A percentile compares a stretch with the other conserved stretches of the same genome.
phyloP scores from a whole-genome alignment of 2,329 filamentous ascomycete species.

The Fusarium tjaetaba region DNA sequence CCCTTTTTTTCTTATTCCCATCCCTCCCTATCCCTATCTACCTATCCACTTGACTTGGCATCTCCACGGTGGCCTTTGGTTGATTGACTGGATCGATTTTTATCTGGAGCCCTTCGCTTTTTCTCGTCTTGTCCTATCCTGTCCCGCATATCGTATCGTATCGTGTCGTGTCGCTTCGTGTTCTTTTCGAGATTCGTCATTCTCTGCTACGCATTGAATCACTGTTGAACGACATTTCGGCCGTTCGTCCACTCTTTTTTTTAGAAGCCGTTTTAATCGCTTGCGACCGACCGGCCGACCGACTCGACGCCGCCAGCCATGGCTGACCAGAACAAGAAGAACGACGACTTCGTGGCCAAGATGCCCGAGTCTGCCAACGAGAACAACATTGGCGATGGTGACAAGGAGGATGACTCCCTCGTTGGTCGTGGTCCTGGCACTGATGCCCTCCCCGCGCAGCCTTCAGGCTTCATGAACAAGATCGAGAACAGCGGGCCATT shows the following conservation, averaged over 20 bases:
- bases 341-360: conserved; percentile 36
- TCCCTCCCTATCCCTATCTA: conserved; percentile 4
- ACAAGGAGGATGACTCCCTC: conserved; percentile 36
- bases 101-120: conserved; percentile 20
- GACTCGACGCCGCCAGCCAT: conserved; percentile 8
- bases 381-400: conserved; percentile 31
- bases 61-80: conserved; percentile 23
- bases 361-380: conserved; percentile 29
- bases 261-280: conserved; percentile 2
- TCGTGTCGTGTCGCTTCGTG: conserved; percentile 5
- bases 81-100: conserved; percentile 28
- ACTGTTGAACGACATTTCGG: conserved; percentile 34
- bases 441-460: conserved; percentile 23
- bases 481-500: conserved; percentile 80
- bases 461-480: conserved; percentile 44
- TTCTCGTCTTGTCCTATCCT: background rate
- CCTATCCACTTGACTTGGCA: conserved; percentile 27
- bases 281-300: conserved; percentile 14
- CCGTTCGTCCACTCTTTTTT: conserved; percentile 41
- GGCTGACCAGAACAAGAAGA: conserved; percentile 38
- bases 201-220: conserved; percentile 2
- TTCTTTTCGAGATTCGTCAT: conserved; percentile 10
- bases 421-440: conserved; percentile 34
- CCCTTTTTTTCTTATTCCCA: conserved; percentile 7
- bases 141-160: conserved; percentile 1